Percentiles rank a stretch among this genome's conserved stretches.
These are phyloP conservation scores for Agaricus bisporus DNA, from an alignment of 768 basidiomycete species.

Conservation along the genomic window DNA sequence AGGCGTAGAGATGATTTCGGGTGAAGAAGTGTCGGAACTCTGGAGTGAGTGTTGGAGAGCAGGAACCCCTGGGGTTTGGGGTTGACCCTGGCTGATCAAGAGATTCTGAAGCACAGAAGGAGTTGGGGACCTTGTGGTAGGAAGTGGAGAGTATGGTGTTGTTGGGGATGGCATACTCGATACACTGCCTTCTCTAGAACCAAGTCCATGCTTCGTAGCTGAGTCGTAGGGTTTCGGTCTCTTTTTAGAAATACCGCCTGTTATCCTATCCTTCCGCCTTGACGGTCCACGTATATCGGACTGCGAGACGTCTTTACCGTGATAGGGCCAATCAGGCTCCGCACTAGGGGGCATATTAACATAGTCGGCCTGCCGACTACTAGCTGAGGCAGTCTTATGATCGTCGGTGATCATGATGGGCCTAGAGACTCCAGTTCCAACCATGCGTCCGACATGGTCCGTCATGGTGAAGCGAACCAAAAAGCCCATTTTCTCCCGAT, in stretches of 20 bases:
- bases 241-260: conserved; percentile 35
- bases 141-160: conserved; percentile 36
- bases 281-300: conserved; percentile 33
- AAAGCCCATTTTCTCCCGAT: conserved; percentile 95
- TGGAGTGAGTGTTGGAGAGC: conserved; percentile 32
- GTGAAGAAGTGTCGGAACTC: conserved; percentile 41
- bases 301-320: conserved; percentile 20
- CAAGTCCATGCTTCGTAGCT: conserved; percentile 35
- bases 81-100: conserved; percentile 14
- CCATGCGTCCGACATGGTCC: conserved; percentile 70
- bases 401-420: conserved; percentile 99
- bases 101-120: conserved; percentile 30
- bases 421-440: conserved; percentile 76
- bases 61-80: conserved; percentile 16
- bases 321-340: conserved; percentile 40
- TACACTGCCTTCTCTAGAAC: conserved; percentile 50
- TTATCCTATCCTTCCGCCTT: conserved; percentile 40
- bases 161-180: conserved; percentile 44
- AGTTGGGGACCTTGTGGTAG: conserved; percentile 40
- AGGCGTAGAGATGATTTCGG: conserved; percentile 39
- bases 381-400: conserved; percentile 72
- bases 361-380: conserved; percentile 26
- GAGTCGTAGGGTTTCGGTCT: conserved; percentile 70
- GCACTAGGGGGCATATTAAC: conserved; percentile 29
- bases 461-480: conserved; percentile 83